These are phyloP conservation scores for Saturnispora sekii DNA, from an alignment of 805 yeast genomes.

Conservation along the genomic window DNA sequence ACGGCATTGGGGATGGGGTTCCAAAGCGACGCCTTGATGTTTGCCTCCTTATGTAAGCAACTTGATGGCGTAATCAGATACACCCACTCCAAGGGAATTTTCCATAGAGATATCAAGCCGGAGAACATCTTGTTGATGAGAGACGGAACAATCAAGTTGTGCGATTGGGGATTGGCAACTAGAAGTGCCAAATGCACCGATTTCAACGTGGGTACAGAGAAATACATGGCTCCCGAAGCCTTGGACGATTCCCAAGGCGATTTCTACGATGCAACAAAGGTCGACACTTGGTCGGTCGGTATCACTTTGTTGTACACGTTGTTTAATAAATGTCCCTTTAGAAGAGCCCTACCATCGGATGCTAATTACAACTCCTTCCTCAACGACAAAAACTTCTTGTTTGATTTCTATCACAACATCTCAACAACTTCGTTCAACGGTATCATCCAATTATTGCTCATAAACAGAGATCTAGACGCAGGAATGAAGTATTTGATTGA, in stretches of 20 bases:
- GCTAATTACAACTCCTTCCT: slow-evolving; percentile 35
- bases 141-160: slow-evolving; percentile 46
- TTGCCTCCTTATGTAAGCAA: slow-evolving; percentile 34
- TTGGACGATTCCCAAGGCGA: slow-evolving; percentile 13
- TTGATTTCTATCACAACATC: slow-evolving; percentile 41
- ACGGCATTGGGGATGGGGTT: slow-evolving; percentile 20
- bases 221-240: slow-evolving; percentile 50
- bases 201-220: slow-evolving; percentile 45
- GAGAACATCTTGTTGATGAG: slow-evolving; percentile 52
- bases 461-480: slow-evolving; percentile 31
- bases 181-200: slow-evolving; percentile 22
- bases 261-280: slow-evolving; percentile 33
- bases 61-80: slow-evolving; percentile 41
- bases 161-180: slow-evolving; percentile 70
- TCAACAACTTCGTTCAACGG: slow-evolving; percentile 33
- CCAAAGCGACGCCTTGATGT: slow-evolving; percentile 19
- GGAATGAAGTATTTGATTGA: slow-evolving; percentile 24
- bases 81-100: slow-evolving; percentile 50
- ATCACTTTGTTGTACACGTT: slow-evolving; percentile 39
- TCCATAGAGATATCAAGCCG: slow-evolving; percentile 67
- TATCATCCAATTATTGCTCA: slow-evolving; percentile 32
- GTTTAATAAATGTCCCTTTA: slow-evolving; percentile 46
- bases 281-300: slow-evolving; percentile 51
- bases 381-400: slow-evolving; percentile 32
- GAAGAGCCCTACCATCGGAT: slow-evolving; percentile 31